Base-by-base conservation (phyloP, 805 yeast genomes). In the Kazachstania taianensis region DNA sequence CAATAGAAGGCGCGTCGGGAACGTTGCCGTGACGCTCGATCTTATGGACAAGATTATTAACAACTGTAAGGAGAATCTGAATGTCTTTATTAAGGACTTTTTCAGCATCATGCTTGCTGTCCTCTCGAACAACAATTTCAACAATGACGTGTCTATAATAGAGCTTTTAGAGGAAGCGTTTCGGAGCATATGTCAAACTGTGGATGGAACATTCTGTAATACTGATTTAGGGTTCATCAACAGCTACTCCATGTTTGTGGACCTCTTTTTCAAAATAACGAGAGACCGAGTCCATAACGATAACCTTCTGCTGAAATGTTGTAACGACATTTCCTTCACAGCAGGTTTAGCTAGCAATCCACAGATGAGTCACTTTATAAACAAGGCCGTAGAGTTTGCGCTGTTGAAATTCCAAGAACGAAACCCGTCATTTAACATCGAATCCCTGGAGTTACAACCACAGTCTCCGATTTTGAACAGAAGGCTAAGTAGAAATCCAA, bases 1-100 rank as follows among this genome's bases (percentile, higher is more conserved):
- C 17, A 61, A 69, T 36, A 73, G 75, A 31, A 73, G 69, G 39
- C 60, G 83, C 28, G 61, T 78, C 10, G 96, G 96, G 2, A 87
- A 89, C 51, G 69, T 85, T 16, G 78, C 75, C 42, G 97, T 89
- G 12, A 81, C 96, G 0, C 62, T 85, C 41, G 78, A 69, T 34
- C 78, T 89, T 14, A 57, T 84, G 38, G 57, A 70, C 34, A 79
- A 80, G 26, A 68, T 92, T 45, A 78, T 86, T 25, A 75, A 68
- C 31, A 73, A 75, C 52, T 86, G 96, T 55, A 66, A 74, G 27
- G 94, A 83, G 41, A 89, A 92, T 55, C 64, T 92, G 53, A 85
- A 82, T 43, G 79, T 85, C 22, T 78, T 85, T 62, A 87, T 95
- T 1, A 67, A 64, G 17, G 73, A 78, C 47, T 76, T 81, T 13